Base-by-base conservation (phyloP, 257 asterid genomes). In the Solanum pennellii region DNA sequence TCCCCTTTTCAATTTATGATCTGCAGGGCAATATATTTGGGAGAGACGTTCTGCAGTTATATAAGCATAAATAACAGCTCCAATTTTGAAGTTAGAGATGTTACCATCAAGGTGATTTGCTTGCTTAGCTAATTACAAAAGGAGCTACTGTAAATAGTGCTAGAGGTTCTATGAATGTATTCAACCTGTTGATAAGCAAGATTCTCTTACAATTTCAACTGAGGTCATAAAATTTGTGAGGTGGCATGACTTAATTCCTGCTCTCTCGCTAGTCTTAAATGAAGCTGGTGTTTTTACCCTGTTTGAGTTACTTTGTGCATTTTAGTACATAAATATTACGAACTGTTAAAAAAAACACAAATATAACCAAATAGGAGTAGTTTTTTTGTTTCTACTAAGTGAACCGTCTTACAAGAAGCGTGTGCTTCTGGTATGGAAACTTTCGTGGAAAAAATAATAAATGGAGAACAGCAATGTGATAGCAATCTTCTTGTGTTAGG, bases 11-110 rank as follows among this genome's bases (percentile, higher is more conserved):
- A 45, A 35, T 27, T 15, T 39, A 21, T 86, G 65, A 35, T 75
- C 86, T 90, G 88, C 87, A 97, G 99, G 92, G 99, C 99, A 71
- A 97, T 97, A 91, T 97, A 95, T 92, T 89, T 97, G 91, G 99
- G 99, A 88, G 99, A 97, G 96, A 97, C 99, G 27, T 97, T 97
- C 89, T 95, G 99, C 97, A 95, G 99, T 88, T 97, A 97, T 82
- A 90, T 97, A 87, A 97, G 99, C 90, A 97, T 97, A 87, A 97
- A 95, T 94, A 97, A 97, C 91, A 97, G 99, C 90, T 95, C 99
- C 47, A 94, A 44, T 87, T 91, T 91, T 87, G 99, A 95, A 94
- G 99, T 90, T 59, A 93, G 98, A 65, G 99, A 96, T 86, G 92
- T 97, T 88, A 92, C 94, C 29, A 95, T 97, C 86, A 97, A 97